Percentiles rank a stretch among this genome's conserved stretches.
Conservation (phyloP, 768 basidiomycete genomes). For the Suillus alpinus region DNA sequence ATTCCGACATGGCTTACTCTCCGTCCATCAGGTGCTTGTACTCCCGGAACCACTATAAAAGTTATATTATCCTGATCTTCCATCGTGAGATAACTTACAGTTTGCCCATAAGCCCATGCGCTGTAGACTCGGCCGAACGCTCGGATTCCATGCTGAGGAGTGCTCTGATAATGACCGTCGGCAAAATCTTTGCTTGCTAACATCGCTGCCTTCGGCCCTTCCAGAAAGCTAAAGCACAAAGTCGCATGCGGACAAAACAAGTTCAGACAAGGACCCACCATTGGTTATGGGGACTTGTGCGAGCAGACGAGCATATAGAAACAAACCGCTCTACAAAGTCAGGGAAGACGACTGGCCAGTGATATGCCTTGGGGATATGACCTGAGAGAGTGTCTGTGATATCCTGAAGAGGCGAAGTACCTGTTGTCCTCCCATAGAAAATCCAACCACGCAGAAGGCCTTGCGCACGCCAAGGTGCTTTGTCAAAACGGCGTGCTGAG, state of each 20-base stretch:
- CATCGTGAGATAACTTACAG: slow-evolving; percentile 32
- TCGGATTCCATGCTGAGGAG: slow-evolving; percentile 48
- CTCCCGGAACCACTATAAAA: slow-evolving; percentile 52
- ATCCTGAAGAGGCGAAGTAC: slow-evolving; percentile 20
- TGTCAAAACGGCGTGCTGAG: slow-evolving; percentile 52
- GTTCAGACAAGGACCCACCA: slow-evolving; percentile 32
- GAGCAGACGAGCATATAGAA: slow-evolving; percentile 51
- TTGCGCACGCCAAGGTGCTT: slow-evolving; percentile 43
- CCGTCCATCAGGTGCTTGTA: slow-evolving; percentile 43
- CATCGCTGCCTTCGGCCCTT: slow-evolving; percentile 57
- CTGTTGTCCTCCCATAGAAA: slow-evolving; percentile 60
- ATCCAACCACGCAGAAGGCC: slow-evolving; percentile 46
- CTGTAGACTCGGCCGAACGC: slow-evolving; percentile 59
- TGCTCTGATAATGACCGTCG: slow-evolving; percentile 47
- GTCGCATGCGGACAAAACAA: neutral
- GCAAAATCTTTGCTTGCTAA: slow-evolving; percentile 53
- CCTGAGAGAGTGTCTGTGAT: slow-evolving; percentile 14
- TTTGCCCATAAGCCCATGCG: slow-evolving; percentile 60
- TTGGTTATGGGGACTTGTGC: slow-evolving; percentile 55
- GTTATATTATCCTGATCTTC: neutral
- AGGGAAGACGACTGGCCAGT: slow-evolving; percentile 58
- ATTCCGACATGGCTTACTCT: slow-evolving; percentile 25
- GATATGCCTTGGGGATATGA: slow-evolving; percentile 40
- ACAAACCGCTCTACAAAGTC: slow-evolving; percentile 49
- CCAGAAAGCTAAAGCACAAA: slow-evolving; percentile 45